A percentile compares a stretch with the other conserved stretches of the same genome.
phyloP scores from a whole-genome alignment of 306 rosid genomes.

The Fagus sylvatica region DNA sequence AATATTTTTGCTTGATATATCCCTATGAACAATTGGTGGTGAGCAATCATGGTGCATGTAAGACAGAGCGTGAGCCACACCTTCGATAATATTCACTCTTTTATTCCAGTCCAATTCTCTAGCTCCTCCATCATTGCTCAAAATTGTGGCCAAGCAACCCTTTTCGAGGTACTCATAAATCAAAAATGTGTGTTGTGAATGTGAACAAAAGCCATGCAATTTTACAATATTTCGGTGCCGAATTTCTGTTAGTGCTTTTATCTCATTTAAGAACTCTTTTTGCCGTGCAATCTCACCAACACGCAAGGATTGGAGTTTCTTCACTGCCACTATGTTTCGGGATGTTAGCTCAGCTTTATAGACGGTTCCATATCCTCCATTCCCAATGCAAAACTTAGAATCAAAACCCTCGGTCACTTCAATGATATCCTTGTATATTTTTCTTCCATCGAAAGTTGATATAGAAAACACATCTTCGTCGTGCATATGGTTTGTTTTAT shows the following conservation, averaged over 20 bases:
- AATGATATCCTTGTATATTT: conserved; percentile 13
- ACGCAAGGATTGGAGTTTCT: background rate
- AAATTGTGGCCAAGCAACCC: background rate
- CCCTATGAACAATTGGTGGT: conserved; percentile 11
- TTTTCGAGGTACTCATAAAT: conserved; percentile 15
- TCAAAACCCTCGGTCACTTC: conserved; percentile 21
- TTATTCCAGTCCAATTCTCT: background rate
- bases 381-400: conserved; percentile 20
- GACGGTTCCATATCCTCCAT: conserved; percentile 29
- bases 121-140: background rate
- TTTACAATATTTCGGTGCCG: conserved; percentile 30
- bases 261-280: conserved; percentile 22
- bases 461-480: background rate
- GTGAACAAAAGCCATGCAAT: conserved; percentile 23
- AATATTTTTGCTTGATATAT: conserved; percentile 18
- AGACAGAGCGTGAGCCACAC: conserved; percentile 21
- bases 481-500: background rate
- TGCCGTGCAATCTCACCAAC: background rate
- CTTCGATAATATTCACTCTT: conserved; percentile 21
- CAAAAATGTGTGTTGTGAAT: conserved; percentile 14
- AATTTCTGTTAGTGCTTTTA: conserved; percentile 14
- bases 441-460: conserved; percentile 16
- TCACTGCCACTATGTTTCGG: conserved; percentile 1
- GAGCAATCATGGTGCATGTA: conserved; percentile 25
- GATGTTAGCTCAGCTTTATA: conserved; percentile 18